phyloP scores from a whole-genome alignment of 306 rosid genomes.

The Biancaea sappan region DNA sequence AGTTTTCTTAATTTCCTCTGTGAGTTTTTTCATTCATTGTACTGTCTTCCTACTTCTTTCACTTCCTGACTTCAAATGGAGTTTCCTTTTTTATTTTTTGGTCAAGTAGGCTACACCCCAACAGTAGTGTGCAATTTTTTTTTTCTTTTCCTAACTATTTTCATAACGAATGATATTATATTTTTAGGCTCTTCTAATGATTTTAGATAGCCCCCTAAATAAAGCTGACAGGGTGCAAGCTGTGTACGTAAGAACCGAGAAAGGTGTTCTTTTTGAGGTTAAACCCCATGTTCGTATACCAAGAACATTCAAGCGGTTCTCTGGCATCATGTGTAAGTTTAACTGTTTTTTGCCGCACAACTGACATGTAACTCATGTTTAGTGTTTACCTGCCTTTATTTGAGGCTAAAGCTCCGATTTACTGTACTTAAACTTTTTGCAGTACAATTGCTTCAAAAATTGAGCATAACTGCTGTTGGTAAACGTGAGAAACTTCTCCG shows the following conservation, averaged over 20 bases:
- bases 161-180: neutral
- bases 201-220: conserved; percentile 82
- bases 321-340: conserved; percentile 85
- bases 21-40: neutral
- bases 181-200: conserved; percentile 73
- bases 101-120: neutral
- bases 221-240: conserved; percentile 79
- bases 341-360: neutral
- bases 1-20: neutral
- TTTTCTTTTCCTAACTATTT: neutral
- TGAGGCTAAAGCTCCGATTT: conserved; percentile 1
- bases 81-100: neutral
- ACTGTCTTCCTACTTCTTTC: neutral
- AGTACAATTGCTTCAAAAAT: conserved; percentile 86
- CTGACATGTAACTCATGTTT: neutral
- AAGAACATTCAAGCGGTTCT: conserved; percentile 84
- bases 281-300: conserved; percentile 82
- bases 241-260: conserved; percentile 81
- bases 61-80: neutral
- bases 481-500: conserved; percentile 81
- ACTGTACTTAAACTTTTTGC: conserved; percentile 37
- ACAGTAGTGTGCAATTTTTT: neutral
- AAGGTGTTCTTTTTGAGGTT: conserved; percentile 79
- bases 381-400: neutral
- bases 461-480: conserved; percentile 77